Conservation (phyloP, 2,329 filamentous ascomycete genomes). For the Phaeosphaeriaceae sp. region DNA sequence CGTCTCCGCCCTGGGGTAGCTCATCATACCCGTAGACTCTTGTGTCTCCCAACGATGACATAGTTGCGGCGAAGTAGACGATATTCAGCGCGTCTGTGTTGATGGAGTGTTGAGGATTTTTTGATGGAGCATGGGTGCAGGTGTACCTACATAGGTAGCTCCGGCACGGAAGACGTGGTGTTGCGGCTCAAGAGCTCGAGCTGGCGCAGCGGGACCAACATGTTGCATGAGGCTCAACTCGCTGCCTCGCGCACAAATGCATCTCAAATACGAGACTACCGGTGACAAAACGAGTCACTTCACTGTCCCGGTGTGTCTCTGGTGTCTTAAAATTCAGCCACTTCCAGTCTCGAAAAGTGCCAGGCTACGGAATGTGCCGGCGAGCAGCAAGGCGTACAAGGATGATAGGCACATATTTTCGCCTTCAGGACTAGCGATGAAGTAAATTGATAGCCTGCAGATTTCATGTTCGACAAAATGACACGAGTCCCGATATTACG, state of each 20-base stretch:
- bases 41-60: background rate
- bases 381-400: background rate
- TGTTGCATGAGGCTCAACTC: background rate
- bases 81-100: background rate
- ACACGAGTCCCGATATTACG: no score
- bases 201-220: background rate
- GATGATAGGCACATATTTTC: background rate
- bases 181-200: background rate
- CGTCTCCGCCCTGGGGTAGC: conserved; percentile 5
- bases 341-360: background rate
- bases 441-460: no score
- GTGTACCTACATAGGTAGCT: no score
- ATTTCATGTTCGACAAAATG: no score
- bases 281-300: background rate
- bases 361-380: background rate
- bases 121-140: background rate
- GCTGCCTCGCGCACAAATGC: background rate
- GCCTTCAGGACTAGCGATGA: no score
- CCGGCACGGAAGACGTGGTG: background rate
- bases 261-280: background rate
- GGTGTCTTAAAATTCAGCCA: background rate
- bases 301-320: background rate
- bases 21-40: conserved; percentile 6
- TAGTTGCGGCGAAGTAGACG: background rate
- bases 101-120: background rate